These are phyloP conservation scores for Ricinus communis DNA, from an alignment of 345 rosid genomes.

Conservation along the genomic window DNA sequence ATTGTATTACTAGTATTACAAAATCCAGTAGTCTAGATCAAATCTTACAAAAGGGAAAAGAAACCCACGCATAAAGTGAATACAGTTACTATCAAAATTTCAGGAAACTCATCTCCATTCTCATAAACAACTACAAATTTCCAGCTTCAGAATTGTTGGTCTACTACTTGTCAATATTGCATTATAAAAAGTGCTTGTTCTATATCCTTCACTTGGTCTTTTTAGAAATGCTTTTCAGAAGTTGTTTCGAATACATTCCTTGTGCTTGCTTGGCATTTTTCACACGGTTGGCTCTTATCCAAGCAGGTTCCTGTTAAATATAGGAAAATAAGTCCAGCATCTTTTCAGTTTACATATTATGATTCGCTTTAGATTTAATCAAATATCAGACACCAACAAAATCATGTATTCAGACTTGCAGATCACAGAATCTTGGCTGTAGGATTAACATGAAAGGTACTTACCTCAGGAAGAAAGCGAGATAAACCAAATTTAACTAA, in stretches of 20 bases:
- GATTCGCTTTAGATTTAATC: background rate
- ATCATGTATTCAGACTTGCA: too few relatives aligned
- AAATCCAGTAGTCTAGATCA: background rate
- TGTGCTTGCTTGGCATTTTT: slow-evolving; percentile 74
- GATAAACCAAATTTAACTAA: slow-evolving; percentile 81
- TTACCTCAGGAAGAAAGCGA: slow-evolving; percentile 77
- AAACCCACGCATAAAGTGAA: background rate
- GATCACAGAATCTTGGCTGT: background rate
- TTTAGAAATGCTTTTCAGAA: slow-evolving; percentile 57
- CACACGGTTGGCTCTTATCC: slow-evolving; percentile 78
- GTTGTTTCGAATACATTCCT: slow-evolving; percentile 66
- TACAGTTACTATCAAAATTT: background rate
- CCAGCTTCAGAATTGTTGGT: background rate
- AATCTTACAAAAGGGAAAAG: background rate
- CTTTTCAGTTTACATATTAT: background rate
- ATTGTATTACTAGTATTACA: background rate
- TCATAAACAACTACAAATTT: background rate
- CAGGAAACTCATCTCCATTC: background rate
- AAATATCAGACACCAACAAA: too few relatives aligned
- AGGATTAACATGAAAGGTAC: background rate
- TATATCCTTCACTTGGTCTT: slow-evolving; percentile 26
- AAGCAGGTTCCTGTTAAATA: slow-evolving; percentile 76
- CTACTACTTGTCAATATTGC: background rate
- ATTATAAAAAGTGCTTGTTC: background rate
- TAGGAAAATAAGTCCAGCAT: background rate